Evolutionary conservation across 2,329 filamentous ascomycete genomes (phyloP).

Genomic region (Trichophyton simii): DNA sequence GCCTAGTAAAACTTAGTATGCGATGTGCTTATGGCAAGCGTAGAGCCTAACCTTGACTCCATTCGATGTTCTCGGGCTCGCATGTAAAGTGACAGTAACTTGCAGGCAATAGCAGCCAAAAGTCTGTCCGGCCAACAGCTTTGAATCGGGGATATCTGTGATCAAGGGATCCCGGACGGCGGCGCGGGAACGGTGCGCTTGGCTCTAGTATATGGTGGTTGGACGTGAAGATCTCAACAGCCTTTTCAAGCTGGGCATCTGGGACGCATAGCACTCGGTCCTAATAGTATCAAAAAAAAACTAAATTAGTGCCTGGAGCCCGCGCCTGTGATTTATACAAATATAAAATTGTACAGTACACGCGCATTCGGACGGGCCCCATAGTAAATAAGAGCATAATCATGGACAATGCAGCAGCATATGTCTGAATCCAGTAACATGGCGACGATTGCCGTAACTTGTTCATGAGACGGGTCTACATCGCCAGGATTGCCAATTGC

Average conservation of each 20-base stretch:
- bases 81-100: constrained; percentile 12
- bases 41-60: constrained; percentile 9
- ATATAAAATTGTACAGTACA: constrained; percentile 8
- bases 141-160: not conserved
- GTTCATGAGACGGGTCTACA: not conserved
- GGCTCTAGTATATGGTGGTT: not conserved
- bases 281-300: not conserved
- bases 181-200: not conserved
- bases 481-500: not conserved
- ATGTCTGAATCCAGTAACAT: constrained; percentile 7
- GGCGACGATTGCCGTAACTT: not conserved
- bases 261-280: not conserved
- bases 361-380: constrained; percentile 7
- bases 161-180: not conserved
- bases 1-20: constrained; percentile 12
- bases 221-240: not conserved
- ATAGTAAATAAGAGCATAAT: constrained; percentile 13
- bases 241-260: not conserved
- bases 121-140: constrained; percentile 8
- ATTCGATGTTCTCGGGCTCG: constrained; percentile 12
- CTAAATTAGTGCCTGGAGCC: not conserved
- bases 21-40: not conserved
- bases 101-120: constrained; percentile 13
- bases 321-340: not conserved
- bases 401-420: constrained; percentile 9